Base-by-base conservation (phyloP, 1,139 yeast species). In the Meyerozyma guilliermondii region DNA sequence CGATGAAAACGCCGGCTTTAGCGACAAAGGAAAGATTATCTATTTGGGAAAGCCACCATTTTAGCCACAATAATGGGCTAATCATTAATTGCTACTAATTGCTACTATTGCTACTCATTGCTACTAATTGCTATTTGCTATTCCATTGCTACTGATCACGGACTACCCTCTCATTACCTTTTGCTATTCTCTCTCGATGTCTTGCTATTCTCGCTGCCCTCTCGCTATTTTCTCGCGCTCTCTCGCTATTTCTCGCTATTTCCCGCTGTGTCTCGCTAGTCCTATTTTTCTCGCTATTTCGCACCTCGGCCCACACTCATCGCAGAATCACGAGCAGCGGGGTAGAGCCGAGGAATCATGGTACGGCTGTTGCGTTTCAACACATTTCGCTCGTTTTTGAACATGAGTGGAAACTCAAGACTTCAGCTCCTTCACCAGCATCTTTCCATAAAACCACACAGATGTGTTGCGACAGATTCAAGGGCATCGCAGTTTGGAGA, bases 1-100 rank as follows among this genome's bases (percentile, higher is more conserved):
- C 43, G 94, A 87, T 55, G 80, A 75, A 35, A 83, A 86, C 52
- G 78, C 96, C 1, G 66, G 68, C 11, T 73, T 88, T 44, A 69
- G 74, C 52, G 82, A 78, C 29, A 75, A 77, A 57, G 89, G 85
- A 10, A 71, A 69, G 38, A 66, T 80, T 37, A 56, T 54, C 2
- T 80, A 74, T 66, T 59, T 68, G 7, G 87, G 83, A 4, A 64
- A 71, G 23, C 85, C 91, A n/a, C 91, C 91, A 7, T 47, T 44
- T 24, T 48, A 17, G n/a, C n/a, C n/a, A n/a, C n/a, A n/a, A n/a
- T n/a, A n/a, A n/a, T n/a, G n/a, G 30, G 18, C 13, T n/a, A 30
- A 7, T 23, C 27, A 26, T 5, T n/a, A 26, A 27, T 23, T 22
- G 17, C 31, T 33, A 26, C 28, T 7, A 7, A 23, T 23, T 7